Conservation (phyloP, 352 stramenopile genomes). For the Globisporangium perplexum region DNA sequence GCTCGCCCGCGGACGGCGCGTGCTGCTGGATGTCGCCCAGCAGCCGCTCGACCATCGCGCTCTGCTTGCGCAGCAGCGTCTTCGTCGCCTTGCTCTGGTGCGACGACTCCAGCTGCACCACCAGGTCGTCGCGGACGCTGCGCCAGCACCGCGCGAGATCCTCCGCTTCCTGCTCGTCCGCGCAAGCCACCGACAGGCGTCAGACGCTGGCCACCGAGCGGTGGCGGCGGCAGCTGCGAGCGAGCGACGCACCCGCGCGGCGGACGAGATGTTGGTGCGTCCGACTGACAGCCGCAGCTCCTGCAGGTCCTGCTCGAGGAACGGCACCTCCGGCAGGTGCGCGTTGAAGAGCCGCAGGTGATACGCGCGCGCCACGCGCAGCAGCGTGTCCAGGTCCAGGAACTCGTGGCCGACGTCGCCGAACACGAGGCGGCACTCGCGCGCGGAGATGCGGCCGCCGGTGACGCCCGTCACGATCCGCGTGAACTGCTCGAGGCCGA, state of each 20-base stretch:
- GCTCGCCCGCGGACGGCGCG: slow-evolving; percentile 6
- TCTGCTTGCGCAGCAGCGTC: slow-evolving; percentile 46
- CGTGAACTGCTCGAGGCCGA: slow-evolving; percentile 67
- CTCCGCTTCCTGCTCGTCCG: slow-evolving; percentile 37
- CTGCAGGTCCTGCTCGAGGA: slow-evolving; percentile 43
- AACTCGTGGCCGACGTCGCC: slow-evolving; percentile 57
- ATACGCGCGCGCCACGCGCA: slow-evolving; percentile 52
- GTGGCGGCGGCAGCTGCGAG: too few relatives aligned
- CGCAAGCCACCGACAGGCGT: background rate
- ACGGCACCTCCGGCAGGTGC: slow-evolving; percentile 37
- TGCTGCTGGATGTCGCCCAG: slow-evolving; percentile 28
- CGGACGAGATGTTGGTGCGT: slow-evolving; percentile 50
- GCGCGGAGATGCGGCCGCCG: slow-evolving; percentile 28
- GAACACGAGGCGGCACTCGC: slow-evolving; percentile 63
- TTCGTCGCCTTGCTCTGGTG: slow-evolving; percentile 69
- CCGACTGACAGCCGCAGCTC: slow-evolving; percentile 41
- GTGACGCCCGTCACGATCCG: slow-evolving; percentile 69
- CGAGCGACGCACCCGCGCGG: slow-evolving; percentile 17
- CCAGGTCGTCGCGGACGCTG: slow-evolving; percentile 39
- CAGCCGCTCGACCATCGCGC: slow-evolving; percentile 46
- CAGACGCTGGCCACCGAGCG: too few relatives aligned
- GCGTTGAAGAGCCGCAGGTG: slow-evolving; percentile 50
- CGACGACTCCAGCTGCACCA: slow-evolving; percentile 41
- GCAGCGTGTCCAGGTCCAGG: slow-evolving; percentile 45
- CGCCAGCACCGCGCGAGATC: slow-evolving; percentile 61